Evolutionary conservation across 108 stramenopile species (phyloP).

Genomic region (Epipyxis sp.): DNA sequence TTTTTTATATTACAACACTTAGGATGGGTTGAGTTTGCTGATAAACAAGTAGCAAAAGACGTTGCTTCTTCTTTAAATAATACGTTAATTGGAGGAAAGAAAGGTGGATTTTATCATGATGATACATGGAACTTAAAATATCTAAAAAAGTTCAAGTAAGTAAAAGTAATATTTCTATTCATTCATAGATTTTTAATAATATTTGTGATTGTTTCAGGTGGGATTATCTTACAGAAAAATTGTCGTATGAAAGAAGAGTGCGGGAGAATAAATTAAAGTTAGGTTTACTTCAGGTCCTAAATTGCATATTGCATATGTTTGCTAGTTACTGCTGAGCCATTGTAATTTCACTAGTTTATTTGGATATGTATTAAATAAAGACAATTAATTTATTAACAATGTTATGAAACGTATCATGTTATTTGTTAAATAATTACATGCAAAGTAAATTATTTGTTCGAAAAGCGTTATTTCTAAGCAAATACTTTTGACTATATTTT

Average conservation of each 20-base stretch:
- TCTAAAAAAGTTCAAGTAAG: slow-evolving; percentile 73
- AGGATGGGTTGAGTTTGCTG: slow-evolving; percentile 93
- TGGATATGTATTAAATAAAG: not conserved
- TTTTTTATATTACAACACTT: too few species aligned
- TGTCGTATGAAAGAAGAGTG: slow-evolving; percentile 87
- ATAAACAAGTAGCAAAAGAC: slow-evolving; percentile 75
- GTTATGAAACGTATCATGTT: not conserved
- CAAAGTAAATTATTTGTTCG: too few species aligned
- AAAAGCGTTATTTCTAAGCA: too few species aligned
- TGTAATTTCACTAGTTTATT: too few species aligned
- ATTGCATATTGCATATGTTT: too few species aligned
- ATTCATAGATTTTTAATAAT: not conserved
- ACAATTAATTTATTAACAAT: not conserved
- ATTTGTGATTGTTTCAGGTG: slow-evolving; percentile 50
- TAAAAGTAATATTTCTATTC: not conserved
- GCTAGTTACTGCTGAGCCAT: too few species aligned
- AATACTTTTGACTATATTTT: too few species aligned
- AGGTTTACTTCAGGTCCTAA: slow-evolving; percentile 27
- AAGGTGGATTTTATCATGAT: slow-evolving; percentile 51
- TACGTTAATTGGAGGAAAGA: slow-evolving; percentile 58
- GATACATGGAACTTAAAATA: slow-evolving; percentile 95
- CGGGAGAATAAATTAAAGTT: slow-evolving; percentile 75
- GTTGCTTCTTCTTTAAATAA: slow-evolving; percentile 76
- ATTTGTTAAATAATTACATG: too few species aligned
- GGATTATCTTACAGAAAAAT: slow-evolving; percentile 92